A percentile compares a stretch with the other conserved stretches of the same genome.
Evolutionary conservation across 257 asterid genomes (phyloP).

Genomic region (Cruciata laevipes): DNA sequence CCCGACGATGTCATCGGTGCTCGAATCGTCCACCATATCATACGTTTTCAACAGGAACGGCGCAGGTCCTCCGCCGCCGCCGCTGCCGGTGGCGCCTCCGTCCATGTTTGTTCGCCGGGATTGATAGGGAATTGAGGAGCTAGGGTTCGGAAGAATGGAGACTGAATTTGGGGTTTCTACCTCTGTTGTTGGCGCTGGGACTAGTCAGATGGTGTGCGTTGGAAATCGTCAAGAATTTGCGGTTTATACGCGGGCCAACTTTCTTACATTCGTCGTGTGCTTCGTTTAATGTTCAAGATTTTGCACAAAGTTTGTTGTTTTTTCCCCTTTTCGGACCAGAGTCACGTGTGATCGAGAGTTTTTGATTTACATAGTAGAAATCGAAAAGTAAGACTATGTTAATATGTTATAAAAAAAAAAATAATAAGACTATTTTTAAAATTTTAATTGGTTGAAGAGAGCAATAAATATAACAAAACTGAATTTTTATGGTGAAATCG

Average conservation of each 20-base stretch:
- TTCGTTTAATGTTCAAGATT: background rate
- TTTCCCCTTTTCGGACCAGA: no score
- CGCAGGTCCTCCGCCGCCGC: conserved; percentile 73
- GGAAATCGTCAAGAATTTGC: background rate
- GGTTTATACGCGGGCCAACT: background rate
- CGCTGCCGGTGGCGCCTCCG: conserved; percentile 12
- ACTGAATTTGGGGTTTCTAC: background rate
- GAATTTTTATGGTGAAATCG: no score
- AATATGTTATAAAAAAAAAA: no score
- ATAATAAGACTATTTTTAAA: no score
- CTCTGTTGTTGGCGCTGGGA: background rate
- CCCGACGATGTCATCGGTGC: conserved; percentile 68
- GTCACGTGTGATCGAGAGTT: no score
- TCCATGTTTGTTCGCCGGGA: conserved; percentile 5
- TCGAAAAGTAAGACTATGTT: no score
- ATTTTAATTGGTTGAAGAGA: no score
- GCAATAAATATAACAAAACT: no score
- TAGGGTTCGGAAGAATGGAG: background rate
- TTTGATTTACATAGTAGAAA: no score
- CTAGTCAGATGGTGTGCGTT: background rate
- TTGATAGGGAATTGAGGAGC: background rate
- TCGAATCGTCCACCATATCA: conserved; percentile 80
- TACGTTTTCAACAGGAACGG: conserved; percentile 77
- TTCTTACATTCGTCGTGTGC: background rate
- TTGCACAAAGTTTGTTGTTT: background rate